These are phyloP conservation scores for Fusarium lyarnte DNA, from an alignment of 2,329 filamentous ascomycete genomes.

Conservation along the genomic window DNA sequence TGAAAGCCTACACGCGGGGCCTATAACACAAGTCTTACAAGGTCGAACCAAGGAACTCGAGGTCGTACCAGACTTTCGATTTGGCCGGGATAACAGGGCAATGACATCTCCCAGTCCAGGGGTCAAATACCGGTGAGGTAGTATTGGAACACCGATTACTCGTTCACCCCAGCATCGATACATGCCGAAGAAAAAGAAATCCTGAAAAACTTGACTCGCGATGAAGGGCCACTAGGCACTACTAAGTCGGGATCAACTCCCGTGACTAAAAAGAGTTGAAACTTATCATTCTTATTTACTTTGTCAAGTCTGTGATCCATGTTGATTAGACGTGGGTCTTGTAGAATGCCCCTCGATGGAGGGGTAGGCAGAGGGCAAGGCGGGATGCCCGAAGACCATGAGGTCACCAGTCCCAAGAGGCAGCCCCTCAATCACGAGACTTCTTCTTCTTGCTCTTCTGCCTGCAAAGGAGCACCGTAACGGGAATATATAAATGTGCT, in stretches of 20 bases:
- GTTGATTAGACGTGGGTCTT: background rate
- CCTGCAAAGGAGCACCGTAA: background rate
- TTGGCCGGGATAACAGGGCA: background rate
- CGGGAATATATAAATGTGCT: background rate
- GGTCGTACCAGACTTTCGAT: background rate
- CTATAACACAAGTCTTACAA: background rate
- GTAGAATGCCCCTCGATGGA: conserved; percentile 3
- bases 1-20: background rate
- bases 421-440: conserved; percentile 1
- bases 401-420: conserved; percentile 22
- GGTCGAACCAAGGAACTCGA: background rate
- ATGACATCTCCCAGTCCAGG: background rate
- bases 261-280: background rate
- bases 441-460: background rate
- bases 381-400: conserved; percentile 15
- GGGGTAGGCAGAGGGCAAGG: background rate
- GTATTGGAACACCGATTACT: background rate
- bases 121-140: background rate
- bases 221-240: background rate
- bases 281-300: background rate
- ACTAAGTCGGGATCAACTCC: background rate
- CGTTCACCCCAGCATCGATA: background rate
- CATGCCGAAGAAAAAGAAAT: background rate
- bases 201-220: background rate
- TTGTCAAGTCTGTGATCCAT: background rate